phyloP scores from a whole-genome alignment of 495 filamentous ascomycete genomes.

The Penicillium goetzii region DNA sequence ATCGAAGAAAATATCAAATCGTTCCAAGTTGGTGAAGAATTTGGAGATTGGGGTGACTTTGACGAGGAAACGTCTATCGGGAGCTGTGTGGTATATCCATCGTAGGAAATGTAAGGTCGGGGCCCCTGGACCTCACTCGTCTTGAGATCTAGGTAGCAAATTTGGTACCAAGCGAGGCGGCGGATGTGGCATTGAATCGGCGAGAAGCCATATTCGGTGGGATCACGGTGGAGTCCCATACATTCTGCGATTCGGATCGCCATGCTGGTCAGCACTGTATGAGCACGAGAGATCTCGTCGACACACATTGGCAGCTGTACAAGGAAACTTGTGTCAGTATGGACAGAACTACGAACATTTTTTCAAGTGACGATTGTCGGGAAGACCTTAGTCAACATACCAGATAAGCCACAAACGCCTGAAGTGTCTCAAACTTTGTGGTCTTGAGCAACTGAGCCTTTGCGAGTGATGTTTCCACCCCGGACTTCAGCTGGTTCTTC shows the following conservation, averaged over 20 bases:
- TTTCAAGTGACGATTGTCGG: neutral
- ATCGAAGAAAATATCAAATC: constrained; percentile 67
- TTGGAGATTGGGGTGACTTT: neutral
- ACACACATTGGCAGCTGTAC: neutral
- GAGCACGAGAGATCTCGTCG: neutral
- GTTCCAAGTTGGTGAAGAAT: constrained; percentile 53
- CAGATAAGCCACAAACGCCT: neutral
- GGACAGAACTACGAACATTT: neutral
- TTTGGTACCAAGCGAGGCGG: constrained; percentile 1
- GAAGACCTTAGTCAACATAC: neutral
- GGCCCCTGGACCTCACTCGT: neutral
- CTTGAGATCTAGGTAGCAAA: constrained; percentile 3
- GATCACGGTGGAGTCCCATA: neutral
- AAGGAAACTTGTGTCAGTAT: neutral
- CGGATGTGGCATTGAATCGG: neutral
- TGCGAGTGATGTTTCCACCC: neutral
- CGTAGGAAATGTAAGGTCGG: neutral
- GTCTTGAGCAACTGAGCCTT: constrained; percentile 1
- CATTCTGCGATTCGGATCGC: constrained; percentile 1
- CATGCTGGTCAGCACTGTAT: neutral
- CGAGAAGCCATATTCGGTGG: neutral
- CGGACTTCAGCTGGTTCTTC: neutral
- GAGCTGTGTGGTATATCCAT: neutral
- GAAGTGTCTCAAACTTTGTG: neutral
- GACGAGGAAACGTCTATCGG: neutral